Base-by-base conservation (phyloP, 1,139 yeast genomes). In the Saccharomyces pastorianus region DNA sequence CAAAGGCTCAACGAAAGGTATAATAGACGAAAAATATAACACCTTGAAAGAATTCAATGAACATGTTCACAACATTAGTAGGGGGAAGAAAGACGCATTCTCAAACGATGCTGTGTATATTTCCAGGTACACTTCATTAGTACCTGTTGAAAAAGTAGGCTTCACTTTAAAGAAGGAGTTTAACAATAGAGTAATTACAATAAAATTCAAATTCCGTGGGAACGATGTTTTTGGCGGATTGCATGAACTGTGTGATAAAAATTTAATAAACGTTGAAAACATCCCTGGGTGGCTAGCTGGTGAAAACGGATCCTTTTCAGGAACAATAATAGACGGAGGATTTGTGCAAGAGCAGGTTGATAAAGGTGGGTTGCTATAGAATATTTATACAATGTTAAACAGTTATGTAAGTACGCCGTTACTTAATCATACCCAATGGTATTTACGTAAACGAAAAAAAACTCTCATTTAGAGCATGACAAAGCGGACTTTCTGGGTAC, bases 251-350 rank as follows among this genome's bases (percentile, higher is more conserved):
- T 81, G 90, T n/a, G 82, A 74, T 4, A 62, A 72, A 14, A 81
- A 79, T 49, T 63, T 77, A 0, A 65, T 84, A 2, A 78, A 86
- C 61, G 80, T 87, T 0, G 71, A 73, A 14, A 73, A 64, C 0
- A 70, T 87, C 29, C 96, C 96, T 0, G 77, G 80, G 20, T 88
- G 91, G 91, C 67, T 88, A 47, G 84, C 95, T 1, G 96, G 96
- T 1, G 93, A 87, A 65, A 85, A 83, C 59, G 87, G 84, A 0
- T 65, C 58, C 1, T 62, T 63, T 9, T 71, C 78, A 48, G 89
- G 89, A 0, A 63, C 61, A 0, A 72, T 83, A 6, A 69, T 63
- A 49, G 71, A 81, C 60, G 83, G 83, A 0, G 65, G 64, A 44
- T 78, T 77, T 55, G 57, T 47, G 11, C 29, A 20, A 3, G 38